Conservation (phyloP, 805 yeast genomes). For the Wickerhamiella hasegawae region DNA sequence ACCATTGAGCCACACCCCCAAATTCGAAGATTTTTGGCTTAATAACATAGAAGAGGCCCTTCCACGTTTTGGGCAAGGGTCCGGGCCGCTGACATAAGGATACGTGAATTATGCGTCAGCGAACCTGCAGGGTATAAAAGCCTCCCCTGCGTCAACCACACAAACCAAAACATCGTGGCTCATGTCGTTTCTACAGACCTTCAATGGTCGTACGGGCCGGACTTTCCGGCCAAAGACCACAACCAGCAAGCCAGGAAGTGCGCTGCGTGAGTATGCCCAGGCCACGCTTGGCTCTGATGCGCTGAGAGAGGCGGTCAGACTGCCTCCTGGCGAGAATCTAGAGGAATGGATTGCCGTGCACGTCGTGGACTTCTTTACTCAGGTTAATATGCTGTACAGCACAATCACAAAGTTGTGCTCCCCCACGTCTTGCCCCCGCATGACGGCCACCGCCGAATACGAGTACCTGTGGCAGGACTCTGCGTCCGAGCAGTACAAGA, state of each 20-base stretch:
- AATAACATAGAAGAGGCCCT: too few relatives aligned
- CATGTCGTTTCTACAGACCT: conserved; percentile 16
- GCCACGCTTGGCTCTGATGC: conserved; percentile 89
- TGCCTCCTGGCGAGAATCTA: conserved; percentile 82
- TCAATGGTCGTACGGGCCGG: conserved; percentile 17
- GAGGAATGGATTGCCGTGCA: conserved; percentile 96
- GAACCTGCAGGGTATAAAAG: too few relatives aligned
- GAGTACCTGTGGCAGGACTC: conserved; percentile 92
- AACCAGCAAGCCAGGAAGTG: conserved; percentile 20
- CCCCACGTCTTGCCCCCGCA: conserved; percentile 83
- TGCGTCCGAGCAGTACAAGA: conserved; percentile 31
- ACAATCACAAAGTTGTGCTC: conserved; percentile 94
- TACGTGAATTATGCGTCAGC: too few relatives aligned
- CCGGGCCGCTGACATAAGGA: too few relatives aligned
- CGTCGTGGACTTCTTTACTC: conserved; percentile 94
- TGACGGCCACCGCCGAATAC: conserved; percentile 95
- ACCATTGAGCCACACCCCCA: too few relatives aligned
- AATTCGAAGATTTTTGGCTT: too few relatives aligned
- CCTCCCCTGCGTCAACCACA: too few relatives aligned
- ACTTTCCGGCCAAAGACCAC: conserved; percentile 22
- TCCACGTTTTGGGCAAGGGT: too few relatives aligned
- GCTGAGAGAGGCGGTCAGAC: conserved; percentile 77
- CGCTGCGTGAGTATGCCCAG: conserved; percentile 71
- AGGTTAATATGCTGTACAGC: conserved; percentile 90
- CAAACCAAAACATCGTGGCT: too few relatives aligned